Base-by-base conservation (phyloP, 2,329 filamentous ascomycete species). In the Beauveria sp. region DNA sequence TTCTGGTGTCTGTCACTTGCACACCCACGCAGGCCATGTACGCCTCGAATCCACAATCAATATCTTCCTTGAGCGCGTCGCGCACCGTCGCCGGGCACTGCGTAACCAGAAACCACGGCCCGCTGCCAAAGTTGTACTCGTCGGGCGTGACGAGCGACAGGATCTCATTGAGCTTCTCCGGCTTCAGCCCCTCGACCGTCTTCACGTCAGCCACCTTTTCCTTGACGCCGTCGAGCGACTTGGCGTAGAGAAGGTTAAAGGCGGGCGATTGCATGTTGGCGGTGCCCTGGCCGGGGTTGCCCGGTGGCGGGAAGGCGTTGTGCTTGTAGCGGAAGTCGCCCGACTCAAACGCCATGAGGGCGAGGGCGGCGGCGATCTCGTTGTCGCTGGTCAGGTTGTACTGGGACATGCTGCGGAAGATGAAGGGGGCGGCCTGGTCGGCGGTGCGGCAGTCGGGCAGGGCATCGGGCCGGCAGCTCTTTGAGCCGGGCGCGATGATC, bases 311-410 rank as follows among this genome's bases (percentile, higher is more conserved):
- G 40, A 59, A 66, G 67, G 85, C 77, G 74, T 92, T 91, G 72
- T 79, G 81, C 74, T 88, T 90, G 80, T 84, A 93, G 68, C 83
- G 80, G 75, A 93, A 90, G 65, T 87, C 80, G 24, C 62, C 84
- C 1, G 83, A 85, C 76, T 96, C 91, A 70, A 86, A 87, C 12
- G 87, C 83, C 76, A 90, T 88, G 69, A 91, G 78, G 14, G 86
- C 79, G 49, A 95, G 70, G 18, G 93, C 73, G 24, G 87, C 89
- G 7, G 90, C 90, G 70, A 89, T 86, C 67, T 88, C 83, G 24
- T 79, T 81, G 24, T 75, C 74, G 40, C 72, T 72, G 53, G 74
- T 79, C 67, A 92, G 76, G 3, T 72, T 66, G 77, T 90, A 88
- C 12, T 78, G 73, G 20, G 69, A 62, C 72, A 92, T 86, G 42